A percentile compares a stretch with the other conserved stretches of the same genome.
These are phyloP conservation scores for Heimioporus sp. DNA, from an alignment of 768 basidiomycete species.

Conservation along the genomic window DNA sequence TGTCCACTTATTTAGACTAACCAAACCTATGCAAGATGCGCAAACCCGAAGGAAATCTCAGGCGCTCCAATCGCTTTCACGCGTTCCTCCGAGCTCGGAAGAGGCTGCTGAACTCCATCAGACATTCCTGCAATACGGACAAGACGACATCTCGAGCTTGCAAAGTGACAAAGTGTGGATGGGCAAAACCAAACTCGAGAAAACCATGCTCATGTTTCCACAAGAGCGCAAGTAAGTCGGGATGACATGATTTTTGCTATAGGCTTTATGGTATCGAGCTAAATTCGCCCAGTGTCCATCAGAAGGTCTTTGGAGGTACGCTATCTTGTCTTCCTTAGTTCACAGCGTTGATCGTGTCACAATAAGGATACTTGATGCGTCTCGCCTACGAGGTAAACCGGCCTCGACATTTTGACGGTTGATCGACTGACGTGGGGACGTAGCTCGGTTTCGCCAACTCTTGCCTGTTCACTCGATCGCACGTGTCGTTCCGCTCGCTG, in stretches of 20 bases:
- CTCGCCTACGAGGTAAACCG: constrained; percentile 64
- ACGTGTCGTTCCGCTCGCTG: constrained; percentile 70
- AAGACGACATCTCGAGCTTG: constrained; percentile 30
- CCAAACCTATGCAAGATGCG: constrained; percentile 42
- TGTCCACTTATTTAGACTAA: not conserved
- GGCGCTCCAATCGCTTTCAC: constrained; percentile 59
- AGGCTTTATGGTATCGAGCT: not conserved
- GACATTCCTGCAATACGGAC: constrained; percentile 61
- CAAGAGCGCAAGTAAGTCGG: constrained; percentile 74
- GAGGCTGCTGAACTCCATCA: constrained; percentile 71
- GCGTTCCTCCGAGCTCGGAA: constrained; percentile 67
- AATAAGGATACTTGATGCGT: constrained; percentile 53
- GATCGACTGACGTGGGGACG: not conserved
- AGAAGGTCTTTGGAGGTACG: constrained; percentile 78
- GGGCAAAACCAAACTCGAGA: constrained; percentile 69
- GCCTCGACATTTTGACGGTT: not conserved
- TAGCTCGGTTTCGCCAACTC: constrained; percentile 76
- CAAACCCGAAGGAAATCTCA: constrained; percentile 54
- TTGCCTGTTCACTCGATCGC: constrained; percentile 62
- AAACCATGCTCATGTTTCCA: constrained; percentile 77
- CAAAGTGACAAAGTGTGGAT: constrained; percentile 61
- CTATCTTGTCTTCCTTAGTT: not conserved
- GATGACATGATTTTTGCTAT: not conserved
- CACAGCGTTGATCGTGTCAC: not conserved
- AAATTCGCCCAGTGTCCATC: constrained; percentile 55